Conservation (phyloP, 164 flowering plant genomes). For the Annona cherimola region DNA sequence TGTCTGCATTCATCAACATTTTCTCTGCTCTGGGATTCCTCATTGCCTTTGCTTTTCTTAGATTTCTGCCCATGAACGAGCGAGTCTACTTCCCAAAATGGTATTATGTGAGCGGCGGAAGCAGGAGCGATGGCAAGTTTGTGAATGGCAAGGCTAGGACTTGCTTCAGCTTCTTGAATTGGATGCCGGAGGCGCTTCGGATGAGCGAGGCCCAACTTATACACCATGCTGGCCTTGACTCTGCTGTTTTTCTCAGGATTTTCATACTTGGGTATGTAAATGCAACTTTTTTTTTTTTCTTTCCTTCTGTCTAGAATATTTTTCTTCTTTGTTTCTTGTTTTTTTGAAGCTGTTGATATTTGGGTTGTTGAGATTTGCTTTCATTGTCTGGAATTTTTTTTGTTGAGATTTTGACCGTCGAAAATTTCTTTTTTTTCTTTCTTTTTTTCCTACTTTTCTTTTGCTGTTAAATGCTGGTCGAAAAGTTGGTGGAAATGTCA, state of each 20-base stretch:
- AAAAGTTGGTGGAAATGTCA: too few species aligned
- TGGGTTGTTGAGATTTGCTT: too few species aligned
- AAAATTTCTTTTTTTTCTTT: too few species aligned
- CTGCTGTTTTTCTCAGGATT: slow-evolving; percentile 85
- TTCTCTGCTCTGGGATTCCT: slow-evolving; percentile 67
- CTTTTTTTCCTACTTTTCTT: too few species aligned
- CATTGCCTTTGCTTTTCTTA: slow-evolving; percentile 77
- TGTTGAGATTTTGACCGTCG: too few species aligned
- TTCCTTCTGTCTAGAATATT: background rate
- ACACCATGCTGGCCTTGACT: slow-evolving; percentile 88
- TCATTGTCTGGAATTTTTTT: too few species aligned
- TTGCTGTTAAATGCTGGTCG: too few species aligned
- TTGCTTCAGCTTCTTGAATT: slow-evolving; percentile 76
- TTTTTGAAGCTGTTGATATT: too few species aligned
- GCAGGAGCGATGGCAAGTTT: slow-evolving; percentile 65
- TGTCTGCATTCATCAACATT: slow-evolving; percentile 80
- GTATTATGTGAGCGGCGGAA: slow-evolving; percentile 66
- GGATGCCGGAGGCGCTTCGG: slow-evolving; percentile 90
- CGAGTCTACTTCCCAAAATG: slow-evolving; percentile 96
- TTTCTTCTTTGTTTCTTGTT: too few species aligned
- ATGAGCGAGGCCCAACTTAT: slow-evolving; percentile 75
- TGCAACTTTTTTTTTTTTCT: background rate
- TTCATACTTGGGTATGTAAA: slow-evolving; percentile 70
- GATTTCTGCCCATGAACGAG: slow-evolving; percentile 89
- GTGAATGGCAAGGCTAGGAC: slow-evolving; percentile 69